Evolutionary conservation across 805 yeast genomes (phyloP).

Genomic region (Brettanomyces naardenensis): DNA sequence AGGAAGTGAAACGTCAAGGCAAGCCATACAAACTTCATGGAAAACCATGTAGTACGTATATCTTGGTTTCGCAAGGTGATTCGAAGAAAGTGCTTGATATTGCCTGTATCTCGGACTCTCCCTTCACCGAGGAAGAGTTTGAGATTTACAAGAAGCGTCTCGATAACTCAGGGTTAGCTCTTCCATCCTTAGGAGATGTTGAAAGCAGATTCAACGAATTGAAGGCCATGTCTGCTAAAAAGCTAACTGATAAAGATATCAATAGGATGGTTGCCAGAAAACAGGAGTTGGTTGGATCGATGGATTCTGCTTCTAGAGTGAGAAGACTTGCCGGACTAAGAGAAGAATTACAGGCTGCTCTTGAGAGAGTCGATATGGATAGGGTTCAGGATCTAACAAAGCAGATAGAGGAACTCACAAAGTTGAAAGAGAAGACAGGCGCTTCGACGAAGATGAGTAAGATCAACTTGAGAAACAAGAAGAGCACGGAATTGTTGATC

Average conservation of each 20-base stretch:
- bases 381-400: constrained; percentile 38
- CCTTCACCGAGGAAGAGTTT: constrained; percentile 65
- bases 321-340: constrained; percentile 61
- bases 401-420: constrained; percentile 32
- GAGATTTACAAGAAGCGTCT: constrained; percentile 58
- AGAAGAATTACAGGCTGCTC: constrained; percentile 71
- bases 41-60: constrained; percentile 40
- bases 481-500: constrained; percentile 65
- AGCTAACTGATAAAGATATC: constrained; percentile 65
- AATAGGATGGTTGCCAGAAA: constrained; percentile 72
- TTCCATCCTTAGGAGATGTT: constrained; percentile 60
- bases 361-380: constrained; percentile 43
- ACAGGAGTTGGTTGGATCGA: constrained; percentile 48
- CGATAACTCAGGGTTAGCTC: constrained; percentile 42
- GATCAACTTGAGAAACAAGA: constrained; percentile 81
- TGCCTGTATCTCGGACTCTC: constrained; percentile 72
- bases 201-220: constrained; percentile 59
- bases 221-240: constrained; percentile 52
- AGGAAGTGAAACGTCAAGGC: constrained; percentile 38
- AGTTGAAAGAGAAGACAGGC: constrained; percentile 11
- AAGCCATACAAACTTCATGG: constrained; percentile 35
- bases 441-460: constrained; percentile 45
- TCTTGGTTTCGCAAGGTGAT: constrained; percentile 76
- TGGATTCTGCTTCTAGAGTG: constrained; percentile 68
- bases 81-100: constrained; percentile 70